Evolutionary conservation across 2,329 filamentous ascomycete genomes (phyloP), one percentile per base, ranked within the genome.

Genomic region (Lasiodiplodia citricola): DNA sequence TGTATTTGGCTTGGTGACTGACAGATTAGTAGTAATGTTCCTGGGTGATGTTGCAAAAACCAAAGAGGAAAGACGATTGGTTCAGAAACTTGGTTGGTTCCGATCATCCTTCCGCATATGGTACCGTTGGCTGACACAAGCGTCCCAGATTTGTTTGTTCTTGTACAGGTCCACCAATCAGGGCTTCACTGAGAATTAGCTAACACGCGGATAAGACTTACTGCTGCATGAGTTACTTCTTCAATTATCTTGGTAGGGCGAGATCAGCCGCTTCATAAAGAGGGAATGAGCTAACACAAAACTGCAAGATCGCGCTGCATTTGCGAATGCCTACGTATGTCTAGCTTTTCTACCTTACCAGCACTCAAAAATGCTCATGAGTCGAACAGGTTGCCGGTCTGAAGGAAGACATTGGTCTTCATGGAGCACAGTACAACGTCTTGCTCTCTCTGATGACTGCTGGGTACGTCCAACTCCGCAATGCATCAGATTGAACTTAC

Each of bases 201-300:
- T 58, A 38, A 67, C 44, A 41, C 21, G 10, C 68, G 16, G 21
- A 57, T 37, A 52, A 74, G 73, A 70, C 75, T 25, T 77, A 77
- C 60, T 77, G 74, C 55, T 77, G 75, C 60, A 72, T 74, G 28
- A 74, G 73, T 18, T 77, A 76, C 66, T 77, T 76, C n/a, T 76
- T 77, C 71, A 77, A 77, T 23, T 77, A 77, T 57, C 68, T 77
- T 23, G 75, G 75, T 72, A 16, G 47, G 71, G 8, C 37, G 5
- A 21, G 16, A 4, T 18, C 6, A 6, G 63, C 60, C 47, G 23
- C 1, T 25, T 14, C 10, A 13, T 31, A 8, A 13, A 47, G 16
- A 23, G 44, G 8, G 16, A 47, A 18, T 6, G 13, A 41, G n/a
- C 31, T 69, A 56, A 73, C 52, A 54, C 60, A 23, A 64, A 14